These are phyloP conservation scores for Trichosporon sp. DNA, from an alignment of 1,284 basidiomycete species.

Conservation along the genomic window DNA sequence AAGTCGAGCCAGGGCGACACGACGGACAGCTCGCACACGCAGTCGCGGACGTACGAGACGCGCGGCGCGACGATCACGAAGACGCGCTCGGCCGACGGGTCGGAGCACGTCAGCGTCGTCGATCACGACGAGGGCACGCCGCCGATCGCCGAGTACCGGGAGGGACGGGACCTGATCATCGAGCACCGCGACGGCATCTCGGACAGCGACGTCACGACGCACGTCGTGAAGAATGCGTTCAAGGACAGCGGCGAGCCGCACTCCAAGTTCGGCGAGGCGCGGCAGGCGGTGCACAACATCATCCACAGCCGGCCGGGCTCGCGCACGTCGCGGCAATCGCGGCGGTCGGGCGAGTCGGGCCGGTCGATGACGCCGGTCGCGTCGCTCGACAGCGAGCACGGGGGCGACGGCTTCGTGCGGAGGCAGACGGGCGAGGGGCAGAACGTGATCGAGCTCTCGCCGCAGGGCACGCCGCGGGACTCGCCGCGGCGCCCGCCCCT, in stretches of 20 bases:
- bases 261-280: background rate
- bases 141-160: constrained; percentile 58
- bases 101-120: constrained; percentile 16
- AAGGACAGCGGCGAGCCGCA: background rate
- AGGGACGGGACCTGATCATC: constrained; percentile 64
- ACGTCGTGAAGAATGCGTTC: constrained; percentile 1
- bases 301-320: background rate
- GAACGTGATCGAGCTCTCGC: background rate
- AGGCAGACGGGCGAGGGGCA: background rate
- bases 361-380: background rate
- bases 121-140: constrained; percentile 35
- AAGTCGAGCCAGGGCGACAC: constrained; percentile 31
- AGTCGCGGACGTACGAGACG: constrained; percentile 15
- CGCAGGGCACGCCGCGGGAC: background rate
- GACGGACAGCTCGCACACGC: constrained; percentile 34
- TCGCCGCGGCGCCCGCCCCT: too few relatives aligned
- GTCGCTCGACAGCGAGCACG: background rate
- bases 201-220: constrained; percentile 36
- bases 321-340: background rate
- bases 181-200: constrained; percentile 59
- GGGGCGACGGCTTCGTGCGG: background rate
- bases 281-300: background rate
- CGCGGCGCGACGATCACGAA: background rate
- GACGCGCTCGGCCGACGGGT: background rate
- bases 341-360: background rate